Conservation (phyloP, 805 yeast species). For the Ogataea paradorogensis region DNA sequence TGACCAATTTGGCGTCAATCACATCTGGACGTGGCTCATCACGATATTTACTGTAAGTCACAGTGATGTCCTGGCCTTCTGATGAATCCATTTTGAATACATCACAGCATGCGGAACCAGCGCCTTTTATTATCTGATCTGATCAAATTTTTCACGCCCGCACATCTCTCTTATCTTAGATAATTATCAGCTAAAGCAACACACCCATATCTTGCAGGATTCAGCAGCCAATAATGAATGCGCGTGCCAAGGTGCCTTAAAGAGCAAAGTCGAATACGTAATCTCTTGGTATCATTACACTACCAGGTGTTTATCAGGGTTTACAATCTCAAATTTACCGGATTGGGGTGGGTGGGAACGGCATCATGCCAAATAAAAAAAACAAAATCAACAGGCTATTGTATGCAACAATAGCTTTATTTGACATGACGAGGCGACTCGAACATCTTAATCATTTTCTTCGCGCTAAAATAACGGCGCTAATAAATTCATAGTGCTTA, state of each 20-base stretch:
- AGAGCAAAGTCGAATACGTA: slow-evolving; percentile 1
- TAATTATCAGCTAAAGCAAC: background rate
- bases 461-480: background rate
- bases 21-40: slow-evolving; percentile 15
- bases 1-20: slow-evolving; percentile 30
- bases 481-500: background rate
- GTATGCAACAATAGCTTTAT: no score
- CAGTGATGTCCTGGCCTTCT: slow-evolving; percentile 13
- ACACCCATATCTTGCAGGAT: background rate
- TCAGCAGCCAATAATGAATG: background rate
- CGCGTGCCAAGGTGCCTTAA: slow-evolving; percentile 1
- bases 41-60: slow-evolving; percentile 17
- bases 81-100: slow-evolving; percentile 5
- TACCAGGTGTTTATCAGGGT: background rate
- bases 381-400: no score
- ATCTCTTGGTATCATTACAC: background rate
- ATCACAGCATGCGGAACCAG: background rate
- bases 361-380: slow-evolving; percentile 6
- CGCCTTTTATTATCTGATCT: background rate
- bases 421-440: no score
- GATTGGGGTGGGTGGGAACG: slow-evolving; percentile 4
- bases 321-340: slow-evolving; percentile 1
- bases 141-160: background rate
- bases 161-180: background rate
- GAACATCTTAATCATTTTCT: no score